A percentile compares a stretch with the other conserved stretches of the same genome.
These are phyloP conservation scores for Apiotrichum montevideense DNA, from an alignment of 1,284 basidiomycete species.

Conservation along the genomic window DNA sequence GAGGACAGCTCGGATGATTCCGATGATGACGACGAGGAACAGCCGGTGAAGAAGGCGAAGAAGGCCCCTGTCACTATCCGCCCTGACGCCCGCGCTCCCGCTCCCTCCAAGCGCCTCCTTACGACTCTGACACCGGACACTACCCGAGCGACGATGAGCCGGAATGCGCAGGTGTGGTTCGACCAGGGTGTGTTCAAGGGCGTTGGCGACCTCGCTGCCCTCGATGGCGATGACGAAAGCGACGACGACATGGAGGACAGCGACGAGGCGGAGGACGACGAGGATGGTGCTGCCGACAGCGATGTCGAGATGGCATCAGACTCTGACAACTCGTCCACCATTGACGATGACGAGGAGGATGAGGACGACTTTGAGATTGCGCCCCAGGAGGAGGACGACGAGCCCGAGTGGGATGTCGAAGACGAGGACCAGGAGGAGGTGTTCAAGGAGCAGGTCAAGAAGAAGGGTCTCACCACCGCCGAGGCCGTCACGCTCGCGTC, in stretches of 20 bases:
- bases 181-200: slow-evolving; percentile 86
- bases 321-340: slow-evolving; percentile 15
- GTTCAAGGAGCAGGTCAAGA: slow-evolving; percentile 64
- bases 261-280: slow-evolving; percentile 38
- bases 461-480: slow-evolving; percentile 76
- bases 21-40: slow-evolving; percentile 23
- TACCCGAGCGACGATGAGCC: slow-evolving; percentile 46
- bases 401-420: slow-evolving; percentile 71
- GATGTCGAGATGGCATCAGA: slow-evolving; percentile 34
- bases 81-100: slow-evolving; percentile 14
- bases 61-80: slow-evolving; percentile 16
- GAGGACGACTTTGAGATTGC: slow-evolving; percentile 67
- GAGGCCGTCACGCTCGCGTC: slow-evolving; percentile 92
- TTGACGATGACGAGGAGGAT: slow-evolving; percentile 15
- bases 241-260: slow-evolving; percentile 49
- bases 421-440: slow-evolving; percentile 70
- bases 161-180: slow-evolving; percentile 76
- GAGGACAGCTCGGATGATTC: slow-evolving; percentile 50
- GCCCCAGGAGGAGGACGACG: slow-evolving; percentile 57
- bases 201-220: slow-evolving; percentile 56
- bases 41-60: slow-evolving; percentile 15
- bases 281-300: slow-evolving; percentile 45
- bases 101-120: slow-evolving; percentile 43
- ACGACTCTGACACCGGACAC: slow-evolving; percentile 36
- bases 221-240: slow-evolving; percentile 50